phyloP scores from a whole-genome alignment of 2,329 filamentous ascomycete genomes.

The Penicillium crustosum region DNA sequence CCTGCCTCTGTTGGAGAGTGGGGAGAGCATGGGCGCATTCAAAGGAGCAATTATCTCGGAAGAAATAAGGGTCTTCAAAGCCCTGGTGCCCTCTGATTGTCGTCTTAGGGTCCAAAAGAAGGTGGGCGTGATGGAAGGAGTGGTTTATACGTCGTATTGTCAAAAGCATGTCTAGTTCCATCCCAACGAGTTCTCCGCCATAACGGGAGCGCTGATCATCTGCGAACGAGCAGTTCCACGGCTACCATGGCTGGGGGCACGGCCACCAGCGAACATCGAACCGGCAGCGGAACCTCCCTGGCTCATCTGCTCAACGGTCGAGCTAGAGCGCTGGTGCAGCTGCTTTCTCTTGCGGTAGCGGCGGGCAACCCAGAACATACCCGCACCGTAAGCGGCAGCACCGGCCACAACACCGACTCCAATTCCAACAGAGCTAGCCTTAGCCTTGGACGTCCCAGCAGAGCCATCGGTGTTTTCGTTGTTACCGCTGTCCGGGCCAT shows the following conservation, averaged over 20 bases:
- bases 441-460: slow-evolving; percentile 41
- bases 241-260: slow-evolving; percentile 59
- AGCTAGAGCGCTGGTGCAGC: slow-evolving; percentile 74
- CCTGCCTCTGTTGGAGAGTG: slow-evolving; percentile 3
- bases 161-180: slow-evolving; percentile 69
- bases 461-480: slow-evolving; percentile 50
- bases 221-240: slow-evolving; percentile 66
- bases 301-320: slow-evolving; percentile 65
- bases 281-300: slow-evolving; percentile 55
- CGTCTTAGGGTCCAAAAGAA: slow-evolving; percentile 4
- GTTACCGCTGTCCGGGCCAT: slow-evolving; percentile 33
- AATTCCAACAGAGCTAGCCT: slow-evolving; percentile 60
- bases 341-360: slow-evolving; percentile 85
- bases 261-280: slow-evolving; percentile 47
- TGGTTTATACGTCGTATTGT: slow-evolving; percentile 18
- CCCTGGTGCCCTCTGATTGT: slow-evolving; percentile 3
- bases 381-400: slow-evolving; percentile 83
- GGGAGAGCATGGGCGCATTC: slow-evolving; percentile 2
- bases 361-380: slow-evolving; percentile 90
- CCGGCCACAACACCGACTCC: slow-evolving; percentile 74
- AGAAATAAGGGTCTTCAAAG: background rate
- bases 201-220: slow-evolving; percentile 84
- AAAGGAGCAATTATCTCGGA: background rate
- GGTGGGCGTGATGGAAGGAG: slow-evolving; percentile 1
- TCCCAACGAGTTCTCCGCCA: slow-evolving; percentile 89